Evolutionary conservation across 768 basidiomycete species (phyloP), one percentile per base, ranked within the genome.

Genomic region (Boletus subparvulus): DNA sequence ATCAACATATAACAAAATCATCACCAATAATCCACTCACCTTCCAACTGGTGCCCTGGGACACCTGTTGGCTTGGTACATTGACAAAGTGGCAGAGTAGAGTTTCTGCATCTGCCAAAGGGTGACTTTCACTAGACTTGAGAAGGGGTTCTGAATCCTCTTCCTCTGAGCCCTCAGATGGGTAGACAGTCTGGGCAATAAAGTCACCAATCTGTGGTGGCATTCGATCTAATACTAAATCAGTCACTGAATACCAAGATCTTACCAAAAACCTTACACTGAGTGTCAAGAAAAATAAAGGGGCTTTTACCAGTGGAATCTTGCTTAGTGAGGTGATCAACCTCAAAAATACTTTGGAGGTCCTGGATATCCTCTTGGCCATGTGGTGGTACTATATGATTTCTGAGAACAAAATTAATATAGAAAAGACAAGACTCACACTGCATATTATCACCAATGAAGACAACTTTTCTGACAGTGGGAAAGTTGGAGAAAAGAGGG

Each of bases 261-360:
- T 35, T 4, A 21, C 13, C 14, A 49, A 11, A 55, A 49, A 40
- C 69, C 82, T 64, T 68, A 90, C 92, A 93, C 72, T 92, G 91
- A 2, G 78, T 90, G 59, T 90, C 75, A 39, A 93, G 75, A 58
- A 92, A 84, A 5, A 82, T 56, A 3, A 78, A 74, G 26, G 74
- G 62, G 4, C 67, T 69, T 14, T 69, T 65, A 50, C 58, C 44
- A 50, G 41, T 62, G 11, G 56, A 12, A 11, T 73, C 67, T 4
- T 69, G 51, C 11, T 58, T 54, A 2, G n/a, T 65, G 4, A 94
- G 75, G 65, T 92, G 87, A 0, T 71, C 47, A n/a, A 88, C 66
- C 58, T 92, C 90, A 81, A 93, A 92, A 11, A 93, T 81, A 63
- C 89, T 91, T 58, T 87, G 78, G 13, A 92, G 75, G 2, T 79